Evolutionary conservation across 2,329 filamentous ascomycete species (phyloP).

Genomic region (Chalara sp.): DNA sequence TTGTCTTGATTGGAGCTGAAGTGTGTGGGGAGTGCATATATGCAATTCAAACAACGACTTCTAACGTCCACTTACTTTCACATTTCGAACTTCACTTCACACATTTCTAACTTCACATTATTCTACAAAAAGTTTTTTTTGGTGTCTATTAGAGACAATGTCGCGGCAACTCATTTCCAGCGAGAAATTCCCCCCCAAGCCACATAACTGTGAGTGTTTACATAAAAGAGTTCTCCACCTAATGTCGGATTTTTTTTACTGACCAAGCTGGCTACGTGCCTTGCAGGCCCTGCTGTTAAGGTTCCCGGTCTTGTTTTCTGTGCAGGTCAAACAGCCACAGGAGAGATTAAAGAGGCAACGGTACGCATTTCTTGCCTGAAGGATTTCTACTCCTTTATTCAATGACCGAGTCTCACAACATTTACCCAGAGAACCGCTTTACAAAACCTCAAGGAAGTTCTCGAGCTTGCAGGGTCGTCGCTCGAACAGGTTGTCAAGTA

Average conservation of each 20-base stretch:
- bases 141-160: constrained; percentile 23
- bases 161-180: constrained; percentile 39
- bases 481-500: constrained; percentile 25
- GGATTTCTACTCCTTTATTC: not conserved
- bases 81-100: not conserved
- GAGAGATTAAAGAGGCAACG: constrained; percentile 40
- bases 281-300: constrained; percentile 34
- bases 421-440: constrained; percentile 22
- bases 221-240: not conserved
- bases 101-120: constrained; percentile 1
- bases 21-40: not conserved
- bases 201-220: constrained; percentile 35
- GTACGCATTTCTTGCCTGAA: constrained; percentile 21
- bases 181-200: constrained; percentile 39
- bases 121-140: constrained; percentile 4
- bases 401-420: not conserved
- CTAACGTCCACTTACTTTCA: not conserved
- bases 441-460: constrained; percentile 24
- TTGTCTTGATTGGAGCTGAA: not conserved
- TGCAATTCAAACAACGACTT: not conserved
- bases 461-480: constrained; percentile 23
- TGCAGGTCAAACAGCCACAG: constrained; percentile 41
- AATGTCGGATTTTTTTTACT: not conserved
- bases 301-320: constrained; percentile 40
- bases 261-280: not conserved